Conservation (phyloP, 495 filamentous ascomycete genomes). For the Talaromyces proteolyticus region DNA sequence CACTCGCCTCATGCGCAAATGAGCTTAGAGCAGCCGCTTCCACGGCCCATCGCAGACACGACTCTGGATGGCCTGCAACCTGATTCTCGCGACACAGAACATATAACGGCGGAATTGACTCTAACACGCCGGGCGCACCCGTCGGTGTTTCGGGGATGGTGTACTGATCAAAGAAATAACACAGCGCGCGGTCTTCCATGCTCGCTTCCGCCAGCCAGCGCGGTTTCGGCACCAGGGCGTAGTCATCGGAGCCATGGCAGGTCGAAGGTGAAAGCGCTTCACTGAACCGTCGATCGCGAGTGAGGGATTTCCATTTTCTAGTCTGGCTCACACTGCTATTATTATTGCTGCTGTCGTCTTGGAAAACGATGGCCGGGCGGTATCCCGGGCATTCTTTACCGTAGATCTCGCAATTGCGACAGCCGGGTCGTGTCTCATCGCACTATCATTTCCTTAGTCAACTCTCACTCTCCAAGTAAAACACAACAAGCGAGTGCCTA, state of each 20-base stretch:
- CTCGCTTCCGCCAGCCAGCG: slow-evolving; percentile 22
- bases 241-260: background rate
- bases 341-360: slow-evolving; percentile 24
- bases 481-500: too few species aligned
- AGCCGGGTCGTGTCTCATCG: slow-evolving; percentile 36
- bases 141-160: slow-evolving; percentile 13
- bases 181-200: slow-evolving; percentile 35
- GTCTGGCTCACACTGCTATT: background rate
- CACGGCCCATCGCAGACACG: slow-evolving; percentile 32
- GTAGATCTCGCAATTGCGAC: slow-evolving; percentile 35
- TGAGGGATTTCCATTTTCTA: background rate
- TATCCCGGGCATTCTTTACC: slow-evolving; percentile 39
- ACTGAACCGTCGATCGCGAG: background rate
- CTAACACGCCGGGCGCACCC: slow-evolving; percentile 17
- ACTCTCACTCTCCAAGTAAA: too few species aligned
- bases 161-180: slow-evolving; percentile 42
- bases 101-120: slow-evolving; percentile 32
- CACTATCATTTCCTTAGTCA: slow-evolving; percentile 18
- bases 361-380: slow-evolving; percentile 31
- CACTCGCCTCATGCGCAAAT: slow-evolving; percentile 24
- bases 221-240: background rate
- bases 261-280: background rate
- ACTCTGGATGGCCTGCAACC: slow-evolving; percentile 9
- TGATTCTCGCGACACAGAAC: slow-evolving; percentile 18
- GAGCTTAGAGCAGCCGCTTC: slow-evolving; percentile 34